These are phyloP conservation scores for Taiozyma sp. DNA, from an alignment of 1,139 yeast genomes.

Conservation along the genomic window DNA sequence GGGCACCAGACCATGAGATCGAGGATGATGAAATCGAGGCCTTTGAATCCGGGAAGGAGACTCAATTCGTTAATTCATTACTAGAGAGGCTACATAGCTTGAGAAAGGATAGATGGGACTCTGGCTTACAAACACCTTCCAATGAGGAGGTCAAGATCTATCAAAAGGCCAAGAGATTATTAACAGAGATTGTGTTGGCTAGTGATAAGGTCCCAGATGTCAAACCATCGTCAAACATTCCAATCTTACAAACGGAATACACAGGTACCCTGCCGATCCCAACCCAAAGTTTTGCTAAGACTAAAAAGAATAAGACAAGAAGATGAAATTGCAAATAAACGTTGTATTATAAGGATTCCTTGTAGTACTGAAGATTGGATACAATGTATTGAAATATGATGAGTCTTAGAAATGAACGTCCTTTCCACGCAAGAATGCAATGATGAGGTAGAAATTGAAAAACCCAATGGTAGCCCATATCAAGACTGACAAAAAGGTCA, in stretches of 20 bases:
- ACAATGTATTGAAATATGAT: not conserved
- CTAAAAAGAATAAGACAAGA: constrained; percentile 27
- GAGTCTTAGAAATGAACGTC: constrained; percentile 46
- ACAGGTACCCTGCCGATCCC: constrained; percentile 78
- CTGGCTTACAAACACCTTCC: constrained; percentile 36
- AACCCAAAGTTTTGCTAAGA: constrained; percentile 27
- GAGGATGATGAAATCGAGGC: constrained; percentile 51
- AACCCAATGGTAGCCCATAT: constrained; percentile 74
- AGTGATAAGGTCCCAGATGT: constrained; percentile 24
- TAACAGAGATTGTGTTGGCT: constrained; percentile 39
- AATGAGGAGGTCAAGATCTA: constrained; percentile 46
- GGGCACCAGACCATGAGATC: constrained; percentile 50
- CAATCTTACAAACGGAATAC: constrained; percentile 71
- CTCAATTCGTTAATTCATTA: constrained; percentile 50
- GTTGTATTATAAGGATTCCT: not conserved
- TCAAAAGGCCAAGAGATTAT: constrained; percentile 43
- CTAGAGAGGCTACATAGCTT: constrained; percentile 56
- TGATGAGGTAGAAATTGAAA: constrained; percentile 68
- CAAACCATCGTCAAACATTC: constrained; percentile 36
- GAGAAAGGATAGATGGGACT: constrained; percentile 54
- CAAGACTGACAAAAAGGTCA: constrained; percentile 49
- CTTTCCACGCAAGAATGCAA: constrained; percentile 65
- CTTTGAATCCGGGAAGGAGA: constrained; percentile 41
- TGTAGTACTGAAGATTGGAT: not conserved
- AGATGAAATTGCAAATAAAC: constrained; percentile 5